phyloP scores from a whole-genome alignment of 1,284 basidiomycete species.

The Cutaneotrichosporon sp. region DNA sequence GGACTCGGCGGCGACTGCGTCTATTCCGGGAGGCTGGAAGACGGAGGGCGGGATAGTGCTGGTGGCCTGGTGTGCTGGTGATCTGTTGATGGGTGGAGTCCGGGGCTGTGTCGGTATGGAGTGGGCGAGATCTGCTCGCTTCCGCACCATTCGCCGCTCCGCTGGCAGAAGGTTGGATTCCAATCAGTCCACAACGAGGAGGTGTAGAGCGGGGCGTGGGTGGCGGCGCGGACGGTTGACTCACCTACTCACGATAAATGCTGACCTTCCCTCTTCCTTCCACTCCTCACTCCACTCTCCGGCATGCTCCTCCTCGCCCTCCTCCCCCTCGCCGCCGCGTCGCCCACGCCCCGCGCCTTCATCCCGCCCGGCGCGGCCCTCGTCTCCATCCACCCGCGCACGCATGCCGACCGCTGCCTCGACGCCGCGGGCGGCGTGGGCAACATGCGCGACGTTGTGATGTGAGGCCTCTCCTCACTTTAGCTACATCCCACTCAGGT shows the following conservation, averaged over 20 bases:
- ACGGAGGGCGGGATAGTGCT: too few species aligned
- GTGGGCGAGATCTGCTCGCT: neutral
- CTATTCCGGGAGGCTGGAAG: too few species aligned
- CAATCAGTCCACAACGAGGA: too few species aligned
- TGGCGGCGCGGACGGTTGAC: neutral
- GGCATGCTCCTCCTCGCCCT: neutral
- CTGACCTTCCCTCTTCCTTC: neutral
- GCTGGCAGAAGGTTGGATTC: neutral
- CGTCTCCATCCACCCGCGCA: slow-evolving; percentile 2
- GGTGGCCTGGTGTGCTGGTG: too few species aligned
- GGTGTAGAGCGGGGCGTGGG: too few species aligned
- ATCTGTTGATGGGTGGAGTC: too few species aligned
- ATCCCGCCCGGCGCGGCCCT: neutral
- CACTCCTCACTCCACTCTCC: neutral
- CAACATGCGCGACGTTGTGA: neutral
- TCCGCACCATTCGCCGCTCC: neutral
- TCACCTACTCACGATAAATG: neutral
- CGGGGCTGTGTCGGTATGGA: neutral
- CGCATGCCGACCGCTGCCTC: neutral
- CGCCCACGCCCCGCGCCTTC: neutral
- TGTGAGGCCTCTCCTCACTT: neutral
- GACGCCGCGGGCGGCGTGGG: neutral
- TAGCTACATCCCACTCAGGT: neutral
- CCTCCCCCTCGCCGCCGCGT: neutral
- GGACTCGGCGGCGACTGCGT: too few species aligned